Conservation (phyloP, 2,329 filamentous ascomycete species). For the Hortaea sp. region DNA sequence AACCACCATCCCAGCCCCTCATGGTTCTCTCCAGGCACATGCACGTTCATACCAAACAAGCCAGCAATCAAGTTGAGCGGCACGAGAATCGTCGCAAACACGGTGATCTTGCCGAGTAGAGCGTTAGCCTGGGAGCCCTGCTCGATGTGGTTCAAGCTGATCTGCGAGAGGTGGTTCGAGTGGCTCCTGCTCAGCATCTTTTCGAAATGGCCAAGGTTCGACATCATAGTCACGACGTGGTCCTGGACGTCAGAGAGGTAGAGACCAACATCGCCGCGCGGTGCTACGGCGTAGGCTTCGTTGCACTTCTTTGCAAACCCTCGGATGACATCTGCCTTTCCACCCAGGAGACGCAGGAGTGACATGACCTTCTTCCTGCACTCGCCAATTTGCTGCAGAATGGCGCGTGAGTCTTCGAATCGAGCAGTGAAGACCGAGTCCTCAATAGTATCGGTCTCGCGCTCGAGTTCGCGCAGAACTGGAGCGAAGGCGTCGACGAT, state of each 20-base stretch:
- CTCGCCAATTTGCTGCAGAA: slow-evolving; percentile 78
- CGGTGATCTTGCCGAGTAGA: slow-evolving; percentile 87
- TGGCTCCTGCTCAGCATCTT: slow-evolving; percentile 93
- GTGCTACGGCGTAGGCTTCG: slow-evolving; percentile 90
- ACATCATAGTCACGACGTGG: slow-evolving; percentile 99
- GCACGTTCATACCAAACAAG: slow-evolving; percentile 80
- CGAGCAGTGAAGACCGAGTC: slow-evolving; percentile 90
- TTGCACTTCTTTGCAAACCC: slow-evolving; percentile 99
- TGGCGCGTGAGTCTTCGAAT: slow-evolving; percentile 76
- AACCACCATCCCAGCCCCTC: slow-evolving; percentile 47
- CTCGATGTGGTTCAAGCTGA: slow-evolving; percentile 82
- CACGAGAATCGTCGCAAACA: slow-evolving; percentile 89
- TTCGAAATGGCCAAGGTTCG: slow-evolving; percentile 88
- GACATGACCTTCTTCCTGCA: slow-evolving; percentile 93
- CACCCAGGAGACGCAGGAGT: slow-evolving; percentile 81
- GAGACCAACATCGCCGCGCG: slow-evolving; percentile 89
- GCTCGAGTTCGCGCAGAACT: slow-evolving; percentile 75
- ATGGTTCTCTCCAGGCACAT: slow-evolving; percentile 52
- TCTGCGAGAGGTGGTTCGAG: slow-evolving; percentile 90
- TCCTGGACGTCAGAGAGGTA: slow-evolving; percentile 98
- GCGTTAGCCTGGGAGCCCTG: slow-evolving; percentile 83
- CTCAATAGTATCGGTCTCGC: slow-evolving; percentile 85
- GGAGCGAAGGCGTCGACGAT: slow-evolving; percentile 95
- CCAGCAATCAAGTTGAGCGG: slow-evolving; percentile 87
- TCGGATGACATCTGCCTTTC: slow-evolving; percentile 96